A percentile compares a stretch with the other conserved stretches of the same genome.
Conservation (phyloP, 2,329 filamentous ascomycete genomes). For the Cladophialophora immunda region DNA sequence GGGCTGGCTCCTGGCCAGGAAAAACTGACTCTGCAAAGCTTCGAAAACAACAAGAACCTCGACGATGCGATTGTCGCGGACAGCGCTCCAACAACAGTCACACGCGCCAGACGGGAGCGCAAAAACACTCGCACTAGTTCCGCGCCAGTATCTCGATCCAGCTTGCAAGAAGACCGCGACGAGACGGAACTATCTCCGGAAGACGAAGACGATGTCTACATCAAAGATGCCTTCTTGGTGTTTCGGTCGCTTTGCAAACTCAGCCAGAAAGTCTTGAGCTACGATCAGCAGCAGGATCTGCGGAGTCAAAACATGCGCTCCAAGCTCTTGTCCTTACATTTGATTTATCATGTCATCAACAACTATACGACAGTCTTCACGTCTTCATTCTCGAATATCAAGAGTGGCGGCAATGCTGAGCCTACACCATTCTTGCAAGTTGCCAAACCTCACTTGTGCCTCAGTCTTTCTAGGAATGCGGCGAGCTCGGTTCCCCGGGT, state of each 20-base stretch:
- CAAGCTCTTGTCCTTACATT: constrained; percentile 91
- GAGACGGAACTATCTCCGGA: constrained; percentile 55
- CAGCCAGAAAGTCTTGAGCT: constrained; percentile 87
- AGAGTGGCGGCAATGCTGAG: constrained; percentile 81
- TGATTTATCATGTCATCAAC: constrained; percentile 93
- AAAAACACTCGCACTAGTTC: constrained; percentile 55
- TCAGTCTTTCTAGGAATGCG: constrained; percentile 93
- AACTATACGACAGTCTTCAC: constrained; percentile 92
- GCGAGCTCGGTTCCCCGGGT: constrained; percentile 90
- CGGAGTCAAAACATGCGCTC: constrained; percentile 97
- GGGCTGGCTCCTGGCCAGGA: constrained; percentile 46
- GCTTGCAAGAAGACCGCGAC: constrained; percentile 49
- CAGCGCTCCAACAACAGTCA: constrained; percentile 73
- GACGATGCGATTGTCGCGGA: constrained; percentile 73
- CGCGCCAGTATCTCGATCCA: constrained; percentile 49
- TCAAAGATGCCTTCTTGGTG: constrained; percentile 95
- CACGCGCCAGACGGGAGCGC: constrained; percentile 61
- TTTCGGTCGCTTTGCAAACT: constrained; percentile 98
- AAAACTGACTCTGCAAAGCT: constrained; percentile 73
- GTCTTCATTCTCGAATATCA: constrained; percentile 90
- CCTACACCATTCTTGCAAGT: constrained; percentile 92
- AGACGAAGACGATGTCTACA: constrained; percentile 88
- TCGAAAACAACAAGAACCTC: constrained; percentile 72
- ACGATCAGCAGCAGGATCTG: constrained; percentile 91
- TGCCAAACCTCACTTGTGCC: constrained; percentile 94